Conservation (phyloP, 2,329 filamentous ascomycete genomes). For the Penicillium fuscoglaucum region DNA sequence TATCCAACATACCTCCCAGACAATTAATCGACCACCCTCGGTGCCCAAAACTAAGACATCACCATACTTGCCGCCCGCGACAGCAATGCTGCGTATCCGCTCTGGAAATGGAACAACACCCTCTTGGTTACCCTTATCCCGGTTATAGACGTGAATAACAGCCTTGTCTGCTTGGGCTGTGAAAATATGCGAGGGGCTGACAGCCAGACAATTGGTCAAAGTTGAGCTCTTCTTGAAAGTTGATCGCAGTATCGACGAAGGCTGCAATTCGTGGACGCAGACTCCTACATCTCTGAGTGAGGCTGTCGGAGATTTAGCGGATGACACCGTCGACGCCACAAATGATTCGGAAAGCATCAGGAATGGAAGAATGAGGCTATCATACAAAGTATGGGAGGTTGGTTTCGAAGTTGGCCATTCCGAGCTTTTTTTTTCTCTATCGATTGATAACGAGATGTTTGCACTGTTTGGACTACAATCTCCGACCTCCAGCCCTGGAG, state of each 20-base stretch:
- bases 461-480: conserved; percentile 31
- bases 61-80: conserved; percentile 63
- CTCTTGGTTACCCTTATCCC: conserved; percentile 82
- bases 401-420: conserved; percentile 17
- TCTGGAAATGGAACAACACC: conserved; percentile 85
- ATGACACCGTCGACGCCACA: conserved; percentile 46
- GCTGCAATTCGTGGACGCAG: conserved; percentile 79
- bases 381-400: conserved; percentile 21
- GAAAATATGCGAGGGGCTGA: conserved; percentile 81
- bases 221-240: conserved; percentile 91
- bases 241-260: conserved; percentile 70
- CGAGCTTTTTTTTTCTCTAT: conserved; percentile 25
- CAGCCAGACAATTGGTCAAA: conserved; percentile 74
- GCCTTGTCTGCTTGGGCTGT: conserved; percentile 89
- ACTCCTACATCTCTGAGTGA: conserved; percentile 77
- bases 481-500: not conserved
- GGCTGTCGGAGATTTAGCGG: conserved; percentile 45
- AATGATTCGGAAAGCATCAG: conserved; percentile 53
- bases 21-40: conserved; percentile 76
- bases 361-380: conserved; percentile 22
- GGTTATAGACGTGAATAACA: conserved; percentile 87
- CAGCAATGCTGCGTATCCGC: conserved; percentile 73
- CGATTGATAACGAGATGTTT: conserved; percentile 33
- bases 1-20: conserved; percentile 77
- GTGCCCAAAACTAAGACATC: conserved; percentile 75